Evolutionary conservation across 2,329 filamentous ascomycete genomes (phyloP).

Genomic region (Sporothrix phasma): DNA sequence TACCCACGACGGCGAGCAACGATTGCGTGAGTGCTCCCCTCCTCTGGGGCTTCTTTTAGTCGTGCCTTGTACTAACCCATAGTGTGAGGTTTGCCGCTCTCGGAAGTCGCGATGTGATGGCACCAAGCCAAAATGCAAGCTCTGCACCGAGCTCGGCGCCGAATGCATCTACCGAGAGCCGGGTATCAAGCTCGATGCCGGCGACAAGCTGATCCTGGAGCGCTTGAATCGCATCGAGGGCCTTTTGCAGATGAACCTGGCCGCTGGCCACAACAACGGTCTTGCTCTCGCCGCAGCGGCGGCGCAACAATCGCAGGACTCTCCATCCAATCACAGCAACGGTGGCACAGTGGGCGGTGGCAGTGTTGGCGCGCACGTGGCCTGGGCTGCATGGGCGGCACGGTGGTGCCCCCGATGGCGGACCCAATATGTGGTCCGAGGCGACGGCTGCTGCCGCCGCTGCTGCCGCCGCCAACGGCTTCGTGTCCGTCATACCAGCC

Average conservation of each 20-base stretch:
- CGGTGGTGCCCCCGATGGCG: neutral
- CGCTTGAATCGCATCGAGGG: conserved; percentile 68
- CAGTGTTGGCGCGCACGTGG: neutral
- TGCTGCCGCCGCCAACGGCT: conserved; percentile 33
- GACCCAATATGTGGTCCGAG: conserved; percentile 37
- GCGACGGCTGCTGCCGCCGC: conserved; percentile 17
- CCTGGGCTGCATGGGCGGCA: neutral
- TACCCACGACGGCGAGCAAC: conserved; percentile 56
- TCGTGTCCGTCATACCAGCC: conserved; percentile 47
- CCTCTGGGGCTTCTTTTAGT: conserved; percentile 5
- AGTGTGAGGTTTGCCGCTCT: conserved; percentile 76
- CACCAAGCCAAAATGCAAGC: conserved; percentile 71
- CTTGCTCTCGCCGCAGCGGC: conserved; percentile 33
- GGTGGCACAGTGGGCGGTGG: conserved; percentile 49
- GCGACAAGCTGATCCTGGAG: conserved; percentile 77
- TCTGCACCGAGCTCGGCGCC: conserved; percentile 71
- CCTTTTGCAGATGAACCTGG: conserved; percentile 61
- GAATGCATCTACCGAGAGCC: conserved; percentile 80
- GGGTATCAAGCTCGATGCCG: conserved; percentile 76
- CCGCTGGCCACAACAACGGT: conserved; percentile 38
- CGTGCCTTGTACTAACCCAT: conserved; percentile 13
- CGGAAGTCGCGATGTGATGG: conserved; percentile 73
- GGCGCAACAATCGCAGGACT: conserved; percentile 38
- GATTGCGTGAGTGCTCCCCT: conserved; percentile 39
- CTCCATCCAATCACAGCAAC: conserved; percentile 51